Evolutionary conservation across 208 protist species (phyloP).

Genomic region (Leishmania arabica): DNA sequence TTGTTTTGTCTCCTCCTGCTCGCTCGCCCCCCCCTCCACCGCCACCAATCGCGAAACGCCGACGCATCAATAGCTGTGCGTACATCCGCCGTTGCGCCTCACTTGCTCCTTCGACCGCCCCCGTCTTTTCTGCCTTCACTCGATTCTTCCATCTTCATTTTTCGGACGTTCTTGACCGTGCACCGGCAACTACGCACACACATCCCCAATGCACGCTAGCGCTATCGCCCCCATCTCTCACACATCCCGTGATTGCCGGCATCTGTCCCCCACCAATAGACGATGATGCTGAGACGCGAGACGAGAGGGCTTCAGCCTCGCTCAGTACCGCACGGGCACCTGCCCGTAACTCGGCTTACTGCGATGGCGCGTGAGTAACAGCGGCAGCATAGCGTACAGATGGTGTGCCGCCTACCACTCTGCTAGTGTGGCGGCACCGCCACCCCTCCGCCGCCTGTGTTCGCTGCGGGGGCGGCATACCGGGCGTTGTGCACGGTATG

Average conservation of each 20-base stretch:
- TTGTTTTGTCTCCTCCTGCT: neutral
- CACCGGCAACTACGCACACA: neutral
- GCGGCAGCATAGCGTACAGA: neutral
- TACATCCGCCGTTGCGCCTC: neutral
- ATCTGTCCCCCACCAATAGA: neutral
- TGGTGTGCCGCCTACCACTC: neutral
- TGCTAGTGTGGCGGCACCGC: neutral
- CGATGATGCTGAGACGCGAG: neutral
- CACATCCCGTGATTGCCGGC: neutral
- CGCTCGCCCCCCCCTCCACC: neutral
- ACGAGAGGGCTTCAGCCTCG: neutral
- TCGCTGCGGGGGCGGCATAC: neutral
- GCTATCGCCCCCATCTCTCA: neutral
- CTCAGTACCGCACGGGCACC: neutral
- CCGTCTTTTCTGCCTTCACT: neutral
- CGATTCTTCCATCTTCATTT: neutral
- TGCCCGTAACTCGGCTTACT: neutral
- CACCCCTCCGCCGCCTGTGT: neutral
- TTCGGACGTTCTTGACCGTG: neutral
- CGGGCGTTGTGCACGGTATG: neutral
- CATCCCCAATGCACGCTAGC: neutral
- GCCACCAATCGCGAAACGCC: neutral
- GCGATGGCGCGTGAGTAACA: neutral
- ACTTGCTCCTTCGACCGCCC: neutral
- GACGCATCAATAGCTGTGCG: neutral